These are phyloP conservation scores for Penicillium freii DNA, from an alignment of 2,329 filamentous ascomycete species.

Conservation along the genomic window DNA sequence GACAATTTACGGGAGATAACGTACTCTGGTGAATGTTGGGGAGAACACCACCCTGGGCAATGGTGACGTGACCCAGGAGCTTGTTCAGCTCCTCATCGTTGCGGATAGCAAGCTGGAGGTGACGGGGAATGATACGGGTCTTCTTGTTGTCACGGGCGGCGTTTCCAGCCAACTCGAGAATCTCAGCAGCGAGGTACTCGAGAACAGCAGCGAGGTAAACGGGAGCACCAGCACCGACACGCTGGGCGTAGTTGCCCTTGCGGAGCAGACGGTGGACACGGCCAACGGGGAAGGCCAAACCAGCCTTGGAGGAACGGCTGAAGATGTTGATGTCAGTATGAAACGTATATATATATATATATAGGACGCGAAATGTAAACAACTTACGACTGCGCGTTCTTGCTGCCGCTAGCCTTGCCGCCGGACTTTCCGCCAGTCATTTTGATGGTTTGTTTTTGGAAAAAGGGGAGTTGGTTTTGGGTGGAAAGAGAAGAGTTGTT, in stretches of 20 bases:
- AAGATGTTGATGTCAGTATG: slow-evolving; percentile 42
- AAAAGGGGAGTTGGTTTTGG: background rate
- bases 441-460: slow-evolving; percentile 59
- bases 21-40: slow-evolving; percentile 97
- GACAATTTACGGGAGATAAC: slow-evolving; percentile 37
- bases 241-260: slow-evolving; percentile 99
- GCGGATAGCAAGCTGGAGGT: slow-evolving; percentile 97
- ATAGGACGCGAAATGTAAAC: slow-evolving; percentile 14
- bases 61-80: slow-evolving; percentile 92
- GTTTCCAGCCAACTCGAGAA: slow-evolving; percentile 97
- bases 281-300: slow-evolving; percentile 97
- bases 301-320: slow-evolving; percentile 98
- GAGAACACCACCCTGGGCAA: slow-evolving; percentile 93
- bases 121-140: slow-evolving; percentile 99
- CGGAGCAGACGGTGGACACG: slow-evolving; percentile 98
- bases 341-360: slow-evolving; percentile 4
- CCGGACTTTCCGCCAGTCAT: slow-evolving; percentile 99
- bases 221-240: slow-evolving; percentile 94
- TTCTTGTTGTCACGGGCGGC: slow-evolving; percentile 99
- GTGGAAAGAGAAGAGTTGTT: background rate
- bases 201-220: slow-evolving; percentile 97
- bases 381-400: slow-evolving; percentile 98
- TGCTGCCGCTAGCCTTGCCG: slow-evolving; percentile 98
- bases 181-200: slow-evolving; percentile 97
- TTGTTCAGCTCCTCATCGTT: slow-evolving; percentile 99